Conservation (phyloP, 306 rosid genomes). For the Elaeagnus macrophylla region DNA sequence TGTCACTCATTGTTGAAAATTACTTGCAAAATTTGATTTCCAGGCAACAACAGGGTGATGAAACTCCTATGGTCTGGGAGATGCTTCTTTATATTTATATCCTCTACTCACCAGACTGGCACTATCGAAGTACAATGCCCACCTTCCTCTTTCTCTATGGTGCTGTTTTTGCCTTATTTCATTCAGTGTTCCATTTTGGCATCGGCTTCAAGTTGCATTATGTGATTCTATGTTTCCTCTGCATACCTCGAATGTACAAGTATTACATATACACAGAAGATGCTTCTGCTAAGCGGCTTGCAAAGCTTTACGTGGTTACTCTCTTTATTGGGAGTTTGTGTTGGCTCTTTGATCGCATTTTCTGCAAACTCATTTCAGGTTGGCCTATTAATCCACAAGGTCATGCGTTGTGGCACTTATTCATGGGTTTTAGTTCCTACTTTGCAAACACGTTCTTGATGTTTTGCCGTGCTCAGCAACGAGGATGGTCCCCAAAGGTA, state of each 20-base stretch:
- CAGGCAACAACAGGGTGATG: constrained; percentile 91
- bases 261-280: no score
- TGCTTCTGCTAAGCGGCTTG: no score
- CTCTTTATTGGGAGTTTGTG: constrained; percentile 51
- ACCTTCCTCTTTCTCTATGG: constrained; percentile 71
- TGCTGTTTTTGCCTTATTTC: constrained; percentile 43
- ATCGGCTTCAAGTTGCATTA: no score
- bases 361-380: constrained; percentile 55
- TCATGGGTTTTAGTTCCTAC: constrained; percentile 66
- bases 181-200: constrained; percentile 44
- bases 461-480: constrained; percentile 86
- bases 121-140: constrained; percentile 79
- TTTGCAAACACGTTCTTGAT: constrained; percentile 79
- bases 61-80: constrained; percentile 94
- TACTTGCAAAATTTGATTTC: no score
- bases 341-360: constrained; percentile 54
- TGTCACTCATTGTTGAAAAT: no score
- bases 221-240: no score
- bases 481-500: constrained; percentile 58
- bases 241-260: no score
- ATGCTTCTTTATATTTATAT: constrained; percentile 76
- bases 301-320: constrained; percentile 34
- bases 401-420: constrained; percentile 80
- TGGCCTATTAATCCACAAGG: constrained; percentile 69
- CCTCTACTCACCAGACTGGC: constrained; percentile 89